These are phyloP conservation scores for Backusella morwellensis DNA, from an alignment of 192 early-diverging fungal genomes.

Conservation along the genomic window DNA sequence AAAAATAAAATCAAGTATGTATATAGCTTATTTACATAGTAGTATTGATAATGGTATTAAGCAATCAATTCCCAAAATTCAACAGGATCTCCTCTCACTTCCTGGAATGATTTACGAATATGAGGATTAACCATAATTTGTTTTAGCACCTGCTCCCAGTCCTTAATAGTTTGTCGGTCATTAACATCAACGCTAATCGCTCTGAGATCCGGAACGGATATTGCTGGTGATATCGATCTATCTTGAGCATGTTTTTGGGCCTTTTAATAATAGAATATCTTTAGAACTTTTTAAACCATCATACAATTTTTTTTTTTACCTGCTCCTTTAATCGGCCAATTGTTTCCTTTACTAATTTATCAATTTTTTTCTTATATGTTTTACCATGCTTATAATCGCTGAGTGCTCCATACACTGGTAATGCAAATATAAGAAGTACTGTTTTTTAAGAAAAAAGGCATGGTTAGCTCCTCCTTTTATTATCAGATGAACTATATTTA, in stretches of 20 bases:
- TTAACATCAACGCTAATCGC: background rate
- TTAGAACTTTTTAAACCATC: background rate
- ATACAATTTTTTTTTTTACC: background rate
- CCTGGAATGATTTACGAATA: background rate
- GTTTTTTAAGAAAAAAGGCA: background rate
- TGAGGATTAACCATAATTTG: background rate
- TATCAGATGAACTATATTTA: background rate
- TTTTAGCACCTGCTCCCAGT: background rate
- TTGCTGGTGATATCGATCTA: background rate
- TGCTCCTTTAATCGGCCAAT: background rate
- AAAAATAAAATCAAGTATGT: too few species aligned
- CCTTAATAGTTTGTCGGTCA: background rate
- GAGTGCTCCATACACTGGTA: background rate
- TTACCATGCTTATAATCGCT: background rate
- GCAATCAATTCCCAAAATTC: slow-evolving; percentile 5
- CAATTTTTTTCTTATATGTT: background rate
- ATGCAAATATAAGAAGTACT: background rate
- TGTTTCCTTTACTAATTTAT: background rate
- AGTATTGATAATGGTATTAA: background rate
- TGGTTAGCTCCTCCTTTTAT: background rate
- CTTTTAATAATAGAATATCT: background rate
- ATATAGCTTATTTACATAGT: too few species aligned
- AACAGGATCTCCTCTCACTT: background rate
- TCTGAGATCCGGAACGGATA: background rate
- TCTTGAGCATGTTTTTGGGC: background rate